These are phyloP conservation scores for Oemleria cerasiformis DNA, from an alignment of 306 rosid species.

Conservation along the genomic window DNA sequence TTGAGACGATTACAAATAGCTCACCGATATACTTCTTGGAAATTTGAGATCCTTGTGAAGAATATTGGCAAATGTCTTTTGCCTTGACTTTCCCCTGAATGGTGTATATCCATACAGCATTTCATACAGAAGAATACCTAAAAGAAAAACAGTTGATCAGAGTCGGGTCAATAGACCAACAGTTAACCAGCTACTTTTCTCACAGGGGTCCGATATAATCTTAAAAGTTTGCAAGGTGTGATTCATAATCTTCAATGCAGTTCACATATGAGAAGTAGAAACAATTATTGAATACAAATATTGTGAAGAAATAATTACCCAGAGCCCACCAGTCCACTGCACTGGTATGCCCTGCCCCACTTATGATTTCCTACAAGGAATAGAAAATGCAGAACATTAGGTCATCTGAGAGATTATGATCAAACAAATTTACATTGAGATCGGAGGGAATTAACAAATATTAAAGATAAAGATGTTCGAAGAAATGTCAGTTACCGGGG, in stretches of 20 bases:
- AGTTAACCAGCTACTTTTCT: too few relatives aligned
- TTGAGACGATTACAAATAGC: background rate
- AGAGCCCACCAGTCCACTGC: slow-evolving; percentile 99
- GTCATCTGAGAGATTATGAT: too few relatives aligned
- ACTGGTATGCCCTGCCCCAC: slow-evolving; percentile 93
- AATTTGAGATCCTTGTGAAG: slow-evolving; percentile 96
- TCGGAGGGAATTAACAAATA: background rate
- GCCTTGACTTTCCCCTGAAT: slow-evolving; percentile 91
- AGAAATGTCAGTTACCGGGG: slow-evolving; percentile 64
- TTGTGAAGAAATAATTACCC: slow-evolving; percentile 44
- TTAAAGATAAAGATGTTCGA: slow-evolving; percentile 5
- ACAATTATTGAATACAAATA: background rate
- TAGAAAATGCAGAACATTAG: slow-evolving; percentile 17
- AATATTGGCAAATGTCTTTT: slow-evolving; percentile 81
- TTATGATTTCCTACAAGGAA: slow-evolving; percentile 79
- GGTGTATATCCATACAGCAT: slow-evolving; percentile 94
- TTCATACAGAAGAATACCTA: slow-evolving; percentile 85
- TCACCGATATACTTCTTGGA: slow-evolving; percentile 74
- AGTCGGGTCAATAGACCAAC: too few relatives aligned
- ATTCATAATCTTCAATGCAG: background rate
- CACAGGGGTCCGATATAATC: too few relatives aligned
- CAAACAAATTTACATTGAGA: too few relatives aligned
- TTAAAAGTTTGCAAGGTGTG: too few relatives aligned
- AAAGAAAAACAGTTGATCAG: slow-evolving; percentile 11
- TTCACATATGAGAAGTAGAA: background rate